Conservation (phyloP, 495 filamentous ascomycete species). For the Aspergillus incahuasiensis region DNA sequence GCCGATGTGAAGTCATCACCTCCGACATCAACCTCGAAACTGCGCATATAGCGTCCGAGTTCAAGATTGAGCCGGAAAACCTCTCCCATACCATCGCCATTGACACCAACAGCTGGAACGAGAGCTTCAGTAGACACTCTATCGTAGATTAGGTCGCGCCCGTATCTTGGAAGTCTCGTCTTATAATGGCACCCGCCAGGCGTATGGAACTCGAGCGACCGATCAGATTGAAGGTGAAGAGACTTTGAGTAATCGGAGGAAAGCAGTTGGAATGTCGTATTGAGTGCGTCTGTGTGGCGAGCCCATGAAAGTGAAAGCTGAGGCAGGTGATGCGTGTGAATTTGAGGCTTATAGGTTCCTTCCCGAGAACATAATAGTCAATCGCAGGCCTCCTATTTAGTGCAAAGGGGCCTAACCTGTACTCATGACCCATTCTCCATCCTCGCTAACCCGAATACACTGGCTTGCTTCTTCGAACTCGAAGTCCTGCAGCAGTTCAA, state of each 20-base stretch:
- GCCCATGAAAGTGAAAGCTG: conserved; percentile 90
- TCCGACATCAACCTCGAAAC: conserved; percentile 77
- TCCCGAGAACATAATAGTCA: conserved; percentile 8
- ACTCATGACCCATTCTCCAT: conserved; percentile 98
- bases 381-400: neutral
- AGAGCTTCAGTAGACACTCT: conserved; percentile 81
- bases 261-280: conserved; percentile 88
- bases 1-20: conserved; percentile 65
- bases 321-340: conserved; percentile 90
- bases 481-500: conserved; percentile 96
- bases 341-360: conserved; percentile 93
- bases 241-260: conserved; percentile 94
- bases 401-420: conserved; percentile 52
- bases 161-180: conserved; percentile 85
- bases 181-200: conserved; percentile 82
- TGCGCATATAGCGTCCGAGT: conserved; percentile 81
- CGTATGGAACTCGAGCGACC: conserved; percentile 91
- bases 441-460: conserved; percentile 86
- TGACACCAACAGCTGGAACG: conserved; percentile 82
- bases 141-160: conserved; percentile 82
- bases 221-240: conserved; percentile 85
- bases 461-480: conserved; percentile 98
- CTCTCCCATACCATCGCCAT: conserved; percentile 77
- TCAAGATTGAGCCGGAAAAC: conserved; percentile 92
- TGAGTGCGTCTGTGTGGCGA: conserved; percentile 89